A percentile compares a stretch with the other conserved stretches of the same genome.
These are phyloP conservation scores for Tylopilus sp. DNA, from an alignment of 1,284 basidiomycete species.

Conservation along the genomic window DNA sequence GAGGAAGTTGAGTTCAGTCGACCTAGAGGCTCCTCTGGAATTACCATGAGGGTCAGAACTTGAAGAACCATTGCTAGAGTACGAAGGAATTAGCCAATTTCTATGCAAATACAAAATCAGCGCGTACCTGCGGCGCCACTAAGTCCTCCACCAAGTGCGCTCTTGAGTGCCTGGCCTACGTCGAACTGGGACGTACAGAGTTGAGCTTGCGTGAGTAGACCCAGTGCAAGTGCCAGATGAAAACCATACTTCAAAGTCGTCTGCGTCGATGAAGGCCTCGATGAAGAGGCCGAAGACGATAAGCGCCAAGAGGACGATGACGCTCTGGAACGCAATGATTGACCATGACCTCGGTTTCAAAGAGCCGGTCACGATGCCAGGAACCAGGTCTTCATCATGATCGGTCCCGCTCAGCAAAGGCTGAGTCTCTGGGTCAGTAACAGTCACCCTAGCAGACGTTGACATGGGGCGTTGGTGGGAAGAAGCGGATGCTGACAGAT, in stretches of 20 bases:
- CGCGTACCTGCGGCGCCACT: conserved; percentile 82
- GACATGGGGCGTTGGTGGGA: conserved; percentile 31
- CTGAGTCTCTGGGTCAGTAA: conserved; percentile 30
- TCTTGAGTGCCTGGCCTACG: conserved; percentile 76
- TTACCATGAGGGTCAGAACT: conserved; percentile 85
- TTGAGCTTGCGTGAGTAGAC: conserved; percentile 8
- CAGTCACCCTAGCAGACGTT: conserved; percentile 34
- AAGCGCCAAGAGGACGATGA: conserved; percentile 48
- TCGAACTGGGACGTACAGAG: conserved; percentile 72
- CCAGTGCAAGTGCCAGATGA: conserved; percentile 4
- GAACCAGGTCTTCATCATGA: conserved; percentile 18
- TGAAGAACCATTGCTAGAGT: conserved; percentile 86
- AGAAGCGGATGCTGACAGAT: conserved; percentile 1
- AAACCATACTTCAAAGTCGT: conserved; percentile 69
- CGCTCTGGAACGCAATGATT: conserved; percentile 40
- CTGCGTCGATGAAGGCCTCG: conserved; percentile 76
- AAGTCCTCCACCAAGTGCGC: conserved; percentile 86
- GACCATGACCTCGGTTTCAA: conserved; percentile 25
- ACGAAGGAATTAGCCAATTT: neutral
- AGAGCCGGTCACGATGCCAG: neutral
- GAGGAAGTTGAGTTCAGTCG: conserved; percentile 16
- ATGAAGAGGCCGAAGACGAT: conserved; percentile 64
- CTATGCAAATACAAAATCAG: neutral
- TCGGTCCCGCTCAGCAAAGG: conserved; percentile 30
- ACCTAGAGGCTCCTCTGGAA: conserved; percentile 17